Evolutionary conservation across 371 early-diverging fungal genomes (phyloP).

Genomic region (Parasitella parasitica): DNA sequence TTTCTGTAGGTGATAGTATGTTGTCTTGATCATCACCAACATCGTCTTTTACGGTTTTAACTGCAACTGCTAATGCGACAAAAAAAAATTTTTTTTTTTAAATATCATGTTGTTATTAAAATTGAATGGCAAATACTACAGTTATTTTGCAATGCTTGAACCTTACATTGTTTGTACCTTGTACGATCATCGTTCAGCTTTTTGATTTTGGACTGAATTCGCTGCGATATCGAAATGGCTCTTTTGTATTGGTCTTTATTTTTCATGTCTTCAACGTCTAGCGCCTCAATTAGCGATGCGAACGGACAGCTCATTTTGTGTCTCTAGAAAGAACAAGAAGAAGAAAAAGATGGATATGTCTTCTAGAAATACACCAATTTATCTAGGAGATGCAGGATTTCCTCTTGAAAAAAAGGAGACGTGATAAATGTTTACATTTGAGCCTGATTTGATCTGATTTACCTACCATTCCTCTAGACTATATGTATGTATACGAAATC

Average conservation of each 20-base stretch:
- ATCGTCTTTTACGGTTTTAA: not conserved
- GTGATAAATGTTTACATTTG: too few species aligned
- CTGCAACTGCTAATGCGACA: not conserved
- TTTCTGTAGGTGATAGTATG: constrained; percentile 8
- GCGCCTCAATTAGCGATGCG: not conserved
- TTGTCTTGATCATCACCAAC: not conserved
- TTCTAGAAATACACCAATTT: not conserved
- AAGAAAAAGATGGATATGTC: not conserved
- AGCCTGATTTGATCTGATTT: too few species aligned
- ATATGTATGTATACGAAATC: too few species aligned
- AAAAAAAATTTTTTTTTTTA: too few species aligned
- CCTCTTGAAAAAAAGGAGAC: too few species aligned
- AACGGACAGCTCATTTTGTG: not conserved
- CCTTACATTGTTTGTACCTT: not conserved
- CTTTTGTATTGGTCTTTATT: constrained; percentile 3
- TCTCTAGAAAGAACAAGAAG: not conserved
- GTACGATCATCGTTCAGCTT: not conserved
- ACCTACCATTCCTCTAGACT: too few species aligned
- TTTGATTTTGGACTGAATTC: not conserved
- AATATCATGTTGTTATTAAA: not conserved
- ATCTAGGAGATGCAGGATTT: not conserved
- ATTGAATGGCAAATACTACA: not conserved
- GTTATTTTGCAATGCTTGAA: not conserved
- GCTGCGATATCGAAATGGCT: not conserved
- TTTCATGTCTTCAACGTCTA: not conserved